These are phyloP conservation scores for Multifurca ochricompacta DNA, from an alignment of 768 basidiomycete species.

Conservation along the genomic window DNA sequence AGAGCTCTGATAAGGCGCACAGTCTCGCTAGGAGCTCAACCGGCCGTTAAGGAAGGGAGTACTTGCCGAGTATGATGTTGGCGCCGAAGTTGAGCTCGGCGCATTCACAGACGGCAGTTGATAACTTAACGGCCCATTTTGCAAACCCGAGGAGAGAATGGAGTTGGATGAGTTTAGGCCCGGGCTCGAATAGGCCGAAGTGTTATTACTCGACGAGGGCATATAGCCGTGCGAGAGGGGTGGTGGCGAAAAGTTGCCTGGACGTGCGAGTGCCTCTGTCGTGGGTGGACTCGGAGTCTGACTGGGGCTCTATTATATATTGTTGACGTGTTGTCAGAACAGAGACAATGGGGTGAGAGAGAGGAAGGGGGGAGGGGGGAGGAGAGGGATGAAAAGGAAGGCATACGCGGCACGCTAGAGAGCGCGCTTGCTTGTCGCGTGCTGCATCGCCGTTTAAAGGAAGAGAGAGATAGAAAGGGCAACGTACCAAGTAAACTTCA, in stretches of 20 bases:
- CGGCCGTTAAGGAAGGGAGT: conserved; percentile 36
- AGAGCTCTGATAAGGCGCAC: conserved; percentile 32
- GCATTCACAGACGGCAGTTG: conserved; percentile 10
- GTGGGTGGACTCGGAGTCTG: conserved; percentile 28
- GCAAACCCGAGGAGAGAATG: conserved; percentile 14
- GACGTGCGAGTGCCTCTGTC: conserved; percentile 21
- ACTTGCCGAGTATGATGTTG: conserved; percentile 78
- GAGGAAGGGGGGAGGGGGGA: no score
- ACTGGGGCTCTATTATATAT: conserved; percentile 14
- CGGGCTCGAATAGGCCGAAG: conserved; percentile 19
- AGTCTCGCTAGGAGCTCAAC: conserved; percentile 26
- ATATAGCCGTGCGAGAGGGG: conserved; percentile 18
- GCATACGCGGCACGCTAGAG: neutral
- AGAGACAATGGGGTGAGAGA: no score
- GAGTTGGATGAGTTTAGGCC: conserved; percentile 14
- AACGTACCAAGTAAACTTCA: conserved; percentile 27
- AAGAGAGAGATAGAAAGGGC: neutral
- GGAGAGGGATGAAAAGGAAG: neutral
- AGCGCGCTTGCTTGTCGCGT: neutral
- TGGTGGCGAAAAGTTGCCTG: conserved; percentile 20
- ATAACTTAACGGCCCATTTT: conserved; percentile 15
- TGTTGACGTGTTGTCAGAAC: neutral
- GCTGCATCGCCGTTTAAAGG: neutral
- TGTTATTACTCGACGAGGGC: conserved; percentile 14
- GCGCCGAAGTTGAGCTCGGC: conserved; percentile 18